Evolutionary conservation across 1,284 basidiomycete genomes (phyloP).

Genomic region (Coniferiporia weirii): DNA sequence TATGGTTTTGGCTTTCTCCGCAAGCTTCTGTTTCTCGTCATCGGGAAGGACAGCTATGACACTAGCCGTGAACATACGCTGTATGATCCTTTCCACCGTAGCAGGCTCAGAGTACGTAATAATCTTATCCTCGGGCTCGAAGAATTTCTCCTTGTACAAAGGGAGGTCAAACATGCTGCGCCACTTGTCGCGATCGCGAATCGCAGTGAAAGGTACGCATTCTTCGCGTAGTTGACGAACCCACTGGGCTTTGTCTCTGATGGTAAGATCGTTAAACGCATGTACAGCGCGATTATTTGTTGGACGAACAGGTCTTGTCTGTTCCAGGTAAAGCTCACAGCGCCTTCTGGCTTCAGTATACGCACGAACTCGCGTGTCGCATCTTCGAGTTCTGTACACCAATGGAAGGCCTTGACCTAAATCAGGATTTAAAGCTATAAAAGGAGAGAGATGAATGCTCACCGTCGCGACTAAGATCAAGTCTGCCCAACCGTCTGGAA

Average conservation of each 20-base stretch:
- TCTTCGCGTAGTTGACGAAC: neutral
- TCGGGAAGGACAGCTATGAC: neutral
- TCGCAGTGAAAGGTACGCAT: neutral
- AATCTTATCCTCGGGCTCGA: neutral
- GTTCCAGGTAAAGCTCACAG: constrained; percentile 69
- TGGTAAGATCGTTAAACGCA: neutral
- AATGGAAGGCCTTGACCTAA: constrained; percentile 63
- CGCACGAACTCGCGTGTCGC: constrained; percentile 64
- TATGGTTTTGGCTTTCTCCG: neutral
- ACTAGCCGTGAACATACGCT: neutral
- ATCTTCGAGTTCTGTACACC: constrained; percentile 67
- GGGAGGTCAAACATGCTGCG: neutral
- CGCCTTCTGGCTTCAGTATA: constrained; percentile 61
- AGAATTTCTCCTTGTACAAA: neutral
- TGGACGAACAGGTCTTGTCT: neutral
- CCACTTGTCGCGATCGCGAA: neutral
- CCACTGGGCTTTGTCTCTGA: neutral
- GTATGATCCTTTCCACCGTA: neutral
- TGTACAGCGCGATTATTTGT: neutral
- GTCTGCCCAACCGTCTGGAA: constrained; percentile 66
- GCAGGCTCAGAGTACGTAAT: neutral
- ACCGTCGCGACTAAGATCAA: constrained; percentile 73
- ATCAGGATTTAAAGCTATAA: neutral
- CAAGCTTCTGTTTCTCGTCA: neutral
- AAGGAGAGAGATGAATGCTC: neutral